phyloP scores from a whole-genome alignment of 208 protist genomes.

The Borovskyia barvae region DNA sequence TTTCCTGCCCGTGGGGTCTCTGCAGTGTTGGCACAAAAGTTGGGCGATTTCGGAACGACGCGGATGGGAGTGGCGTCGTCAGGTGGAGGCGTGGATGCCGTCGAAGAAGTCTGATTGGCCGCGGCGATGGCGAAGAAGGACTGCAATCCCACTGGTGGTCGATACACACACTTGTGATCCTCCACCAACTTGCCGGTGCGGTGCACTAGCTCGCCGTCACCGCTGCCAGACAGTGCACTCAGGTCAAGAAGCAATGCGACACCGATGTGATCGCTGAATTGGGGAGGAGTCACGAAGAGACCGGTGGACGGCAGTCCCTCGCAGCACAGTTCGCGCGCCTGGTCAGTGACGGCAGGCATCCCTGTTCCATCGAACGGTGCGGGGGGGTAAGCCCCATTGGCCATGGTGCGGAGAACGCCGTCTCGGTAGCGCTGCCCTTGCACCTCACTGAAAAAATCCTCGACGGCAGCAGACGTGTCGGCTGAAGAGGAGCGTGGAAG shows the following conservation, averaged over 20 bases:
- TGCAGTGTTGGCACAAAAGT: no score
- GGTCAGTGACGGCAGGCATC: constrained; percentile 45
- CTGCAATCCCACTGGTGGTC: constrained; percentile 48
- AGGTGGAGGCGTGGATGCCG: no score
- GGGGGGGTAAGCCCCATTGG: constrained; percentile 51
- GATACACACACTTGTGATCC: constrained; percentile 62
- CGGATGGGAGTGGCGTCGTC: no score
- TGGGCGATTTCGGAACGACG: no score
- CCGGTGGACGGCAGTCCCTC: constrained; percentile 73
- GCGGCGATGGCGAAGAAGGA: constrained; percentile 51
- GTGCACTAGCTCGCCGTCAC: constrained; percentile 19
- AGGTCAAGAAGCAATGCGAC: constrained; percentile 56
- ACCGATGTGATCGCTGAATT: constrained; percentile 90
- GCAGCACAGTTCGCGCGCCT: constrained; percentile 40
- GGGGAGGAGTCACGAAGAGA: constrained; percentile 83
- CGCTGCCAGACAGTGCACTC: background rate
- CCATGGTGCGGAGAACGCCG: constrained; percentile 55
- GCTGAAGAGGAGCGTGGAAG: background rate
- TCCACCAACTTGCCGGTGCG: constrained; percentile 45
- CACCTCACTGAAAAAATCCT: constrained; percentile 64
- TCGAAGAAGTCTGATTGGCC: constrained; percentile 28
- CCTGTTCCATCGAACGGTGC: constrained; percentile 76
- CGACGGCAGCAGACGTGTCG: no score
- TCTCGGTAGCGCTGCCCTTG: constrained; percentile 31
- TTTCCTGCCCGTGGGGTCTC: no score